Conservation (phyloP, 2,329 filamentous ascomycete species). For the Penicillium sp. region DNA sequence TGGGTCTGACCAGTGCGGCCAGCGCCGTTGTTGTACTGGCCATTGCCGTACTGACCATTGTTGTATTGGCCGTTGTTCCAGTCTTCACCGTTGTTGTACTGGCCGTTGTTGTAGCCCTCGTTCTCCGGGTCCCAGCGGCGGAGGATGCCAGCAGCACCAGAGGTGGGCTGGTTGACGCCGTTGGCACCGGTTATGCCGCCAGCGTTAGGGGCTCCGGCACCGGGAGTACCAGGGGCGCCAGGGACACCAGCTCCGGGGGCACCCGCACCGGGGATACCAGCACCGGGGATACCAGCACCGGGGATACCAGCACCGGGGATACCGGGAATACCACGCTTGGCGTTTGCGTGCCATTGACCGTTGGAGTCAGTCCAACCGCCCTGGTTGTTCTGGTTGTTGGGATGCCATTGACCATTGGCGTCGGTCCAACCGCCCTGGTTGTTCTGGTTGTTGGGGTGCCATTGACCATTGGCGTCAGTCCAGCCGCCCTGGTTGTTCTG, state of each 20-base stretch:
- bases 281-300: neutral
- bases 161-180: neutral
- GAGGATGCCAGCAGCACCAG: neutral
- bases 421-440: conserved; percentile 19
- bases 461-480: conserved; percentile 13
- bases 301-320: neutral
- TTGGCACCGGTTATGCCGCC: neutral
- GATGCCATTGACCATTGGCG: conserved; percentile 17
- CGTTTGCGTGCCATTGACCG: conserved; percentile 9
- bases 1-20: neutral
- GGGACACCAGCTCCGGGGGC: neutral
- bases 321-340: conserved; percentile 5
- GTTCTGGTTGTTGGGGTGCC: conserved; percentile 10
- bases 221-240: neutral
- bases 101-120: neutral
- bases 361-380: conserved; percentile 11
- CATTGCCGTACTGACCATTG: neutral
- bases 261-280: neutral
- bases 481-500: conserved; percentile 8
- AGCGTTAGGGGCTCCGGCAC: neutral
- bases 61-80: neutral
- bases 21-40: neutral
- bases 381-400: conserved; percentile 7
- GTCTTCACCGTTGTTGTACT: neutral
- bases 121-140: neutral